phyloP scores from a whole-genome alignment of 305 asterid genomes.

The Withania somnifera region DNA sequence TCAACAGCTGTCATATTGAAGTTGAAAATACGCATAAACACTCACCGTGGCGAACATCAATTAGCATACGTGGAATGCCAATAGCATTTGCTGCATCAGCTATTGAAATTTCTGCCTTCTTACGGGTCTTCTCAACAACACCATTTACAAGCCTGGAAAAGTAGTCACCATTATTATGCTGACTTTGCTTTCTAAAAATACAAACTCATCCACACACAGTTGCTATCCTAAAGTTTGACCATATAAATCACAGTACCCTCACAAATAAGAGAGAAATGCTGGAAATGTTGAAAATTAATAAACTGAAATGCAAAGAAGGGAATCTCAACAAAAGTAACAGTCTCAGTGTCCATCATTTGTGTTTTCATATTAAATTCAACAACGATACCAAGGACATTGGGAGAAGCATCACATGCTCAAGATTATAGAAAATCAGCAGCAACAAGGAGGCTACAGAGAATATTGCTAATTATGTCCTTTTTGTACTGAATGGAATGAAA shows the following conservation, averaged over 20 bases:
- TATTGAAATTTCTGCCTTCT: slow-evolving; percentile 56
- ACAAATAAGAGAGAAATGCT: background rate
- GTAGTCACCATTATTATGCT: background rate
- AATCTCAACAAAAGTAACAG: background rate
- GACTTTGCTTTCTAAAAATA: background rate
- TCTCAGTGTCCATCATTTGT: background rate
- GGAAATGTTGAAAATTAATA: background rate
- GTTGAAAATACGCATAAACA: background rate
- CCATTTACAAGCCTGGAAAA: slow-evolving; percentile 75
- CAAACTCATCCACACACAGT: background rate
- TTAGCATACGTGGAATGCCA: slow-evolving; percentile 81
- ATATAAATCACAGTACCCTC: background rate
- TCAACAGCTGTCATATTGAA: background rate
- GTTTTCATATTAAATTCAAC: background rate
- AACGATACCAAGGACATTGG: background rate
- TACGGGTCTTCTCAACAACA: slow-evolving; percentile 73
- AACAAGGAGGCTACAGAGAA: background rate
- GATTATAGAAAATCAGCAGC: background rate
- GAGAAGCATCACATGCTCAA: background rate
- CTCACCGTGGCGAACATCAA: slow-evolving; percentile 92
- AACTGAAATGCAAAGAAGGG: background rate
- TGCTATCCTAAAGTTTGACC: background rate
- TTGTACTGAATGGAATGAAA: background rate
- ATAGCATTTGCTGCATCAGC: slow-evolving; percentile 76
- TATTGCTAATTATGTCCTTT: background rate